Conservation (phyloP, 352 stramenopile species). For the Phytophthora citrophthora region DNA sequence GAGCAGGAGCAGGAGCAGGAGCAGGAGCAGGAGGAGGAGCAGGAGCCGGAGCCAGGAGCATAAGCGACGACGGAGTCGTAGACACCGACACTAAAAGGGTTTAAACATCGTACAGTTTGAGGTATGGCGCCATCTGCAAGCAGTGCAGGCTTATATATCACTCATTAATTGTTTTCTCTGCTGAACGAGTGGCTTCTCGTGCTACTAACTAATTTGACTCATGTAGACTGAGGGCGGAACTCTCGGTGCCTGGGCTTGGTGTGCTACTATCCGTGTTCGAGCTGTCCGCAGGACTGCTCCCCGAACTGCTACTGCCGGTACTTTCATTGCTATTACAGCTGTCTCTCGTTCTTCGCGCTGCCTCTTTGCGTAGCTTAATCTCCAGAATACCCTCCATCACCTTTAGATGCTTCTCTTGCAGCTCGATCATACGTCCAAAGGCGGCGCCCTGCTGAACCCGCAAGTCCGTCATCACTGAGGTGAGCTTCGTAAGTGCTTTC, state of each 20-base stretch:
- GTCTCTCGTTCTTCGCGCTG: constrained; percentile 18
- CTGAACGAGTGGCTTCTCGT: background rate
- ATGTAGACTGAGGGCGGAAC: constrained; percentile 5
- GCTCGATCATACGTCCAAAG: constrained; percentile 56
- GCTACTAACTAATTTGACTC: background rate
- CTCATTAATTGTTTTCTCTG: constrained; percentile 24
- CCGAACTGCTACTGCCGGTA: constrained; percentile 13
- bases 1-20: constrained; percentile 28
- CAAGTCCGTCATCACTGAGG: constrained; percentile 59
- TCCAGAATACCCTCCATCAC: constrained; percentile 69
- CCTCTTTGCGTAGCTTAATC: constrained; percentile 49
- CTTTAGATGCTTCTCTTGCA: constrained; percentile 76
- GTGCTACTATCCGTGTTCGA: background rate
- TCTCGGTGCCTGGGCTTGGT: constrained; percentile 7
- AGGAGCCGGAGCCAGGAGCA: constrained; percentile 33
- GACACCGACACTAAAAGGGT: constrained; percentile 37
- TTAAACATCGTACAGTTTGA: background rate
- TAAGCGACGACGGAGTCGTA: constrained; percentile 43
- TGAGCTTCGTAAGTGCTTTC: constrained; percentile 43
- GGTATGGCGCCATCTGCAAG: constrained; percentile 11
- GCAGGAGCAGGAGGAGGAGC: constrained; percentile 39
- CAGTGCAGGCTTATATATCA: constrained; percentile 33
- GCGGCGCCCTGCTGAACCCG: constrained; percentile 53
- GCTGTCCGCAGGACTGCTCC: constrained; percentile 3
- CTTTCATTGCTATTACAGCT: constrained; percentile 10